Conservation (phyloP, 306 rosid species). For the Lotus japonicus region DNA sequence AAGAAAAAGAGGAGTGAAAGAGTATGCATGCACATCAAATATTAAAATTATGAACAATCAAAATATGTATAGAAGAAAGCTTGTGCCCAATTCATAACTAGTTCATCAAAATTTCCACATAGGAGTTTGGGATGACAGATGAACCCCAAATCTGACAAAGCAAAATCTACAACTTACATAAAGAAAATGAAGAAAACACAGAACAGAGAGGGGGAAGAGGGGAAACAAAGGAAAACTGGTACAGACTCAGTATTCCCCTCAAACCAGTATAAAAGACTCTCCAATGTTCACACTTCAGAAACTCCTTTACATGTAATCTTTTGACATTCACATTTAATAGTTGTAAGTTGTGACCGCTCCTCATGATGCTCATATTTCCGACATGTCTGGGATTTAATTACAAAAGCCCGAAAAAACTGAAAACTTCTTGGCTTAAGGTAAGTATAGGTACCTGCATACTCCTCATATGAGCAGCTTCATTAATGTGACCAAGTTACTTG, state of each 20-base stretch:
- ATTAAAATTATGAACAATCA: slow-evolving; percentile 15
- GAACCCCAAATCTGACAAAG: neutral
- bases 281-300: slow-evolving; percentile 11
- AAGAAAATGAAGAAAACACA: neutral
- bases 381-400: neutral
- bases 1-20: neutral
- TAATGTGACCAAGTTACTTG: neutral
- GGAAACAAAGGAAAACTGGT: neutral
- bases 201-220: neutral
- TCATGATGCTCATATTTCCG: slow-evolving; percentile 6
- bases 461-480: neutral
- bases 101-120: slow-evolving; percentile 15
- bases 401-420: slow-evolving; percentile 13
- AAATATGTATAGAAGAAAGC: neutral
- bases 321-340: neutral
- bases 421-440: slow-evolving; percentile 15
- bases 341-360: neutral
- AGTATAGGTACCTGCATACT: slow-evolving; percentile 4
- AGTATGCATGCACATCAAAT: neutral
- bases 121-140: neutral
- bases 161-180: neutral
- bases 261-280: slow-evolving; percentile 10
- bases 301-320: neutral
- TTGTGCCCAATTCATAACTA: neutral
- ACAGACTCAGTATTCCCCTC: neutral